Evolutionary conservation across 805 yeast genomes (phyloP), one percentile per base, ranked within the genome.

Genomic region (Brettanomyces naardenensis): DNA sequence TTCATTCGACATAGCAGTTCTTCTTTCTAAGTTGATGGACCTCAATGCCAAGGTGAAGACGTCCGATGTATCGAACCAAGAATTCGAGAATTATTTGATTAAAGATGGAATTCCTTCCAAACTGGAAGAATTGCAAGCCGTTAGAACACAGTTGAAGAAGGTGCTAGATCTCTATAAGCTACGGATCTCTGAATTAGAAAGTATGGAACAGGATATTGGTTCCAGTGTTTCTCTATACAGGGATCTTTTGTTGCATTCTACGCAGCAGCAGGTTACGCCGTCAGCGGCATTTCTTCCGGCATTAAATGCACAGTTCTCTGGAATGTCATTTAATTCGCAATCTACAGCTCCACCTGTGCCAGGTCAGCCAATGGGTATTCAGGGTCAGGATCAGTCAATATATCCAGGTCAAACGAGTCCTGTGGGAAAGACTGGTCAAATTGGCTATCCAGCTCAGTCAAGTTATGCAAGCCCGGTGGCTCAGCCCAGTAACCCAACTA

Each of bases 101-200:
- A 84, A 78, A 35, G 88, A 85, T 39, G 70, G 69, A 38, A 68
- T 90, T 19, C 88, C 87, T 43, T 65, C 66, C 25, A 62, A 86
- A 42, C 84, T 89, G 55, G 85, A 87, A 37, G 70, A 77, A 11
- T 68, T 88, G 1, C 71, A 82, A 14, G 76, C 88, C 4, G 63
- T 86, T 35, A 76, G 95, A 45, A 86, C 88, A 0, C 73, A 77
- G 43, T 66, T 92, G 43, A 85, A 85, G 13, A 75, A 75, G 50
- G 62, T 79, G 49, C 75, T 92, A 44, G 95, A 86, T 40, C 76
- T 84, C 56, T 83, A 86, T 57, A 71, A 86, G 27, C 71, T 74
- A 32, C 74, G 86, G 51, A 77, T 82, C 53, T 84, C 88, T 48
- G 97, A 90, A 44, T 64, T 90, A 42, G 64, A 78, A 43, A 74